phyloP scores from a whole-genome alignment of 1,284 basidiomycete species.

The Xanthoconium separans region DNA sequence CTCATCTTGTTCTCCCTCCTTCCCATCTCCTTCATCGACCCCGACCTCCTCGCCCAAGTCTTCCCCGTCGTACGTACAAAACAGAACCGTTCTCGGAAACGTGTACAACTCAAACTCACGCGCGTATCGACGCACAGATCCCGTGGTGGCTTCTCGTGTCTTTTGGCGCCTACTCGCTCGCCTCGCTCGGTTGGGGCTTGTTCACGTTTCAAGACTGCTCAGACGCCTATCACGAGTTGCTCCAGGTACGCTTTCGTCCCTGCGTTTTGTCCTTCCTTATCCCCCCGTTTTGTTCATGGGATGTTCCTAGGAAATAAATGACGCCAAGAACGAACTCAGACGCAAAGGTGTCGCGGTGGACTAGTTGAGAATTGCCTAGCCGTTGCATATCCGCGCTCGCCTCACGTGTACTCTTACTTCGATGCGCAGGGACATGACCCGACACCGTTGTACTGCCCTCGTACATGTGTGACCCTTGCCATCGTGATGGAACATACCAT shows the following conservation, averaged over 20 bases:
- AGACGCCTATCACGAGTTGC: slow-evolving; percentile 70
- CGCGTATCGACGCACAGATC: slow-evolving; percentile 40
- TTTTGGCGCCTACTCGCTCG: slow-evolving; percentile 73
- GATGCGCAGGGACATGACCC: no score
- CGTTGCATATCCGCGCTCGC: no score
- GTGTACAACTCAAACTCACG: neutral
- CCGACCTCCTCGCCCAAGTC: slow-evolving; percentile 44
- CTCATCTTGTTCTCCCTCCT: slow-evolving; percentile 49
- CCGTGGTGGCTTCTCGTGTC: slow-evolving; percentile 78
- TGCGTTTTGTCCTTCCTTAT: neutral
- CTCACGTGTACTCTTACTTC: no score
- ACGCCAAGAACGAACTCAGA: slow-evolving; percentile 70
- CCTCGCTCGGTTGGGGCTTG: slow-evolving; percentile 70
- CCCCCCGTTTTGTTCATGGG: neutral
- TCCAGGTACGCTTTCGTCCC: slow-evolving; percentile 45
- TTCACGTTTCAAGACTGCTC: slow-evolving; percentile 73
- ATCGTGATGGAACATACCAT: no score
- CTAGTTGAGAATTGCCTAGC: slow-evolving; percentile 28
- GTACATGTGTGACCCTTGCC: no score
- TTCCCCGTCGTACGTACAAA: slow-evolving; percentile 47
- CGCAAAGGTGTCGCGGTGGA: slow-evolving; percentile 68
- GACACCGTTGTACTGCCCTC: no score
- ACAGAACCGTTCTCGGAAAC: neutral
- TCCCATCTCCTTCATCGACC: slow-evolving; percentile 51
- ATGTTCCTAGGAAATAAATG: slow-evolving; percentile 53